phyloP scores from a whole-genome alignment of 164 flowering plant species.

The Amborella trichopoda region DNA sequence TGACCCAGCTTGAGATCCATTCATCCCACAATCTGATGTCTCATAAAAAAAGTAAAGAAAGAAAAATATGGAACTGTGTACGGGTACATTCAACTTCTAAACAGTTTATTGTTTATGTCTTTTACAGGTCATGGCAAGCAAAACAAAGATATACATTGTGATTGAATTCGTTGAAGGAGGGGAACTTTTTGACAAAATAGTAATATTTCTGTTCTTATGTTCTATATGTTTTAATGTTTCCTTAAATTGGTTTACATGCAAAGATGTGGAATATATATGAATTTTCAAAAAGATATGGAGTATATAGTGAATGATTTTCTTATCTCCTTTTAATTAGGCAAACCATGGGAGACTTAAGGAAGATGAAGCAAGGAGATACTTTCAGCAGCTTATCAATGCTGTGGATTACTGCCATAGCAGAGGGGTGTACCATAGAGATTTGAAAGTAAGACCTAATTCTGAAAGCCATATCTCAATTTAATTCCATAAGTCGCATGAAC shows the following conservation, averaged over 20 bases:
- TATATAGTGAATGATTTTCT: too few relatives aligned
- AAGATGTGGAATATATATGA: too few relatives aligned
- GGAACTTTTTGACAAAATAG: slow-evolving; percentile 14
- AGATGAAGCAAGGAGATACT: slow-evolving; percentile 75
- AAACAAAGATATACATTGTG: slow-evolving; percentile 12
- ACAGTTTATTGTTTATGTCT: neutral
- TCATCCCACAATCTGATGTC: too few relatives aligned
- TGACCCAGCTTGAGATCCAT: too few relatives aligned
- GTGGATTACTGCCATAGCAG: slow-evolving; percentile 88
- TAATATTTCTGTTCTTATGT: slow-evolving; percentile 7
- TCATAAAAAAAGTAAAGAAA: too few relatives aligned
- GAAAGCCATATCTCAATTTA: too few relatives aligned
- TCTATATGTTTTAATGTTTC: too few relatives aligned
- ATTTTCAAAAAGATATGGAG: too few relatives aligned
- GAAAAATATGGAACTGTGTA: too few relatives aligned
- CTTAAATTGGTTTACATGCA: too few relatives aligned
- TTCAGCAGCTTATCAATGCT: slow-evolving; percentile 83
- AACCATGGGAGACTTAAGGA: slow-evolving; percentile 62
- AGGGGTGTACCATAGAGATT: slow-evolving; percentile 82
- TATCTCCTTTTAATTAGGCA: slow-evolving; percentile 45
- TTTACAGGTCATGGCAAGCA: slow-evolving; percentile 16
- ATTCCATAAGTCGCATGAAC: too few relatives aligned
- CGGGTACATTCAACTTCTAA: too few relatives aligned
- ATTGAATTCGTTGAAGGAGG: slow-evolving; percentile 13
- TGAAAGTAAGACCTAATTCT: slow-evolving; percentile 42